Evolutionary conservation across 2,329 filamentous ascomycete genomes (phyloP).

Genomic region (Fusarium transvaalense): DNA sequence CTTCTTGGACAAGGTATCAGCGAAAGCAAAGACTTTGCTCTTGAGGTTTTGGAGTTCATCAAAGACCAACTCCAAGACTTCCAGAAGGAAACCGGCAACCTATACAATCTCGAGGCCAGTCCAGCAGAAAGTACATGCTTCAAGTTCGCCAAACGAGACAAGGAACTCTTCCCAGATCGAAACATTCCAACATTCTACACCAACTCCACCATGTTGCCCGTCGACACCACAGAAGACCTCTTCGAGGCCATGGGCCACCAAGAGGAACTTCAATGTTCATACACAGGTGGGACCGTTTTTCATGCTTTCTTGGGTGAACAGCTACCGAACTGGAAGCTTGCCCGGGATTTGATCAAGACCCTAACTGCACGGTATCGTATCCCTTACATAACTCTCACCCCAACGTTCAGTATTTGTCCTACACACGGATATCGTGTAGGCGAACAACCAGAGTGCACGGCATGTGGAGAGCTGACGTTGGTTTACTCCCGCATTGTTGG

Average conservation of each 20-base stretch:
- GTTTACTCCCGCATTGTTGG: constrained; percentile 45
- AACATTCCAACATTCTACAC: constrained; percentile 39
- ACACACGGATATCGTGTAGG: constrained; percentile 36
- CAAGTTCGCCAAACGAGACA: constrained; percentile 41
- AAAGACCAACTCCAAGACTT: constrained; percentile 40
- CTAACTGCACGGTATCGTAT: constrained; percentile 40
- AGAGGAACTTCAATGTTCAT: constrained; percentile 41
- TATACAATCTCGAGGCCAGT: constrained; percentile 43
- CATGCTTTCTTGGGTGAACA: constrained; percentile 44
- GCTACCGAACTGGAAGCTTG: constrained; percentile 36
- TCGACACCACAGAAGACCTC: constrained; percentile 41
- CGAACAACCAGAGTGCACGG: constrained; percentile 33
- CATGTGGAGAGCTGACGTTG: constrained; percentile 21
- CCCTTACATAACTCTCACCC: constrained; percentile 42
- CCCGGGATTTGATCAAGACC: constrained; percentile 38
- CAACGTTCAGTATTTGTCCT: constrained; percentile 44
- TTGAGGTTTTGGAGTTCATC: constrained; percentile 37
- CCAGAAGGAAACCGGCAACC: constrained; percentile 37
- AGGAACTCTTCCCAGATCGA: constrained; percentile 25
- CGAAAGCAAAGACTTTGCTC: constrained; percentile 20
- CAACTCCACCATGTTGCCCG: constrained; percentile 45
- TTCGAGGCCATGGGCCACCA: constrained; percentile 42
- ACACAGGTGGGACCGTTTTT: constrained; percentile 44
- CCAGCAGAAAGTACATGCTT: constrained; percentile 46
- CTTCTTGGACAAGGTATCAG: constrained; percentile 23